Evolutionary conservation across 495 filamentous ascomycete genomes (phyloP).

Genomic region (Penicillium cinerascens): DNA sequence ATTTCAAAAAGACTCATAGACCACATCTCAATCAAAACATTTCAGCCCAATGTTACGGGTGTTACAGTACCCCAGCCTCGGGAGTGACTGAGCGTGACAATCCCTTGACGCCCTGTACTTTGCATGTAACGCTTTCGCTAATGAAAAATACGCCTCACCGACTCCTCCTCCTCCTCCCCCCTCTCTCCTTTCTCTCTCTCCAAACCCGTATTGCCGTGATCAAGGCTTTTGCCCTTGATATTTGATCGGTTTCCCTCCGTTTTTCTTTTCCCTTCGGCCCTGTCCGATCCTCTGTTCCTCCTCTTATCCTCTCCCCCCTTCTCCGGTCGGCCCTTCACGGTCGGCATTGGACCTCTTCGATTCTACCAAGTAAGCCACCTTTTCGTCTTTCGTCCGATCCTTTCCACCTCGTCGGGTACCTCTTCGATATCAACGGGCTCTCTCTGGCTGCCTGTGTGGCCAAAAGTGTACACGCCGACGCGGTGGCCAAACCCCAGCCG

Average conservation of each 20-base stretch:
- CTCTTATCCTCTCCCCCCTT: background rate
- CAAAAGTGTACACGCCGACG: background rate
- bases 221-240: constrained; percentile 41
- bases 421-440: background rate
- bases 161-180: constrained; percentile 23
- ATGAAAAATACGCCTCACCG: constrained; percentile 28
- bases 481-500: constrained; percentile 7
- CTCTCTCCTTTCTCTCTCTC: constrained; percentile 17
- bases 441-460: constrained; percentile 1
- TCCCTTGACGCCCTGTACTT: constrained; percentile 7
- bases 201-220: constrained; percentile 18
- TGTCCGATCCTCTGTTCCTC: background rate
- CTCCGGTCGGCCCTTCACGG: constrained; percentile 13
- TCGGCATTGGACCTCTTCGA: constrained; percentile 23
- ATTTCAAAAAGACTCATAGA: background rate
- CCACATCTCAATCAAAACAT: background rate
- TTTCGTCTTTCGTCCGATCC: background rate
- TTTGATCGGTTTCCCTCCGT: constrained; percentile 15
- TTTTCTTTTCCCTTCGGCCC: constrained; percentile 13
- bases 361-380: constrained; percentile 10
- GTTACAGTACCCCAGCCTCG: constrained; percentile 10
- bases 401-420: background rate
- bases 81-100: background rate
- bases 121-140: constrained; percentile 27
- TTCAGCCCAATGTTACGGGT: constrained; percentile 20